Evolutionary conservation across 164 flowering plant genomes (phyloP).

Genomic region (Macadamia integrifolia): DNA sequence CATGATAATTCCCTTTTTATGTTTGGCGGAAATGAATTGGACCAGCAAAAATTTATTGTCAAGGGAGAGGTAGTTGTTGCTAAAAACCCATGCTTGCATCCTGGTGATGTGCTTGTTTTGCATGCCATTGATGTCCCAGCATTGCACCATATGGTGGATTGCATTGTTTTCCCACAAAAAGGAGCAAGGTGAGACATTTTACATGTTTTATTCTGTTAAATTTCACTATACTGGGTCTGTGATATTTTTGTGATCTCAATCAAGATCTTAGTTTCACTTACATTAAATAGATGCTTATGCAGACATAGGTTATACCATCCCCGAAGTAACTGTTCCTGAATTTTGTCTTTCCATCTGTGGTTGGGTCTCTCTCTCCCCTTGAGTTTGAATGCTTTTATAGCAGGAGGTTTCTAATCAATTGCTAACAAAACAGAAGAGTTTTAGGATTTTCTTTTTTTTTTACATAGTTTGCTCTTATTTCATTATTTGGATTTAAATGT

Average conservation of each 20-base stretch:
- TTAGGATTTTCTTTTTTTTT: background rate
- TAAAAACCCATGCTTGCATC: conserved; percentile 93
- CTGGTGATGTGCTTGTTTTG: conserved; percentile 87
- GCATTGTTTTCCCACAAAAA: conserved; percentile 90
- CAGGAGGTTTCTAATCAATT: background rate
- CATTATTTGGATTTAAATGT: too few species aligned
- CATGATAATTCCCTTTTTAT: conserved; percentile 12
- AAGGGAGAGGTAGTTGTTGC: conserved; percentile 70
- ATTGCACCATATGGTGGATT: conserved; percentile 83
- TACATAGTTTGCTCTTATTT: background rate
- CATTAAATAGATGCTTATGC: too few species aligned
- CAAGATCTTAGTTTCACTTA: too few species aligned
- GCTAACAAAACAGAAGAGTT: background rate
- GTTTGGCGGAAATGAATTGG: background rate
- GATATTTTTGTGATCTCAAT: too few species aligned
- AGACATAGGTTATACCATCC: too few species aligned
- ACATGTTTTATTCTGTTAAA: too few species aligned
- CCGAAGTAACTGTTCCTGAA: too few species aligned
- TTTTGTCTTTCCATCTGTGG: too few species aligned
- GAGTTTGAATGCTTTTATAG: too few species aligned
- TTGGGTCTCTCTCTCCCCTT: too few species aligned
- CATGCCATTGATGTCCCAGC: conserved; percentile 64
- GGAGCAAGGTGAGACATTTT: conserved; percentile 47
- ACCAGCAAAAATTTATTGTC: conserved; percentile 18
- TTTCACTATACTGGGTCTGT: too few species aligned